These are phyloP conservation scores for Cubamyces sp. DNA, from an alignment of 768 basidiomycete genomes.

Conservation along the genomic window DNA sequence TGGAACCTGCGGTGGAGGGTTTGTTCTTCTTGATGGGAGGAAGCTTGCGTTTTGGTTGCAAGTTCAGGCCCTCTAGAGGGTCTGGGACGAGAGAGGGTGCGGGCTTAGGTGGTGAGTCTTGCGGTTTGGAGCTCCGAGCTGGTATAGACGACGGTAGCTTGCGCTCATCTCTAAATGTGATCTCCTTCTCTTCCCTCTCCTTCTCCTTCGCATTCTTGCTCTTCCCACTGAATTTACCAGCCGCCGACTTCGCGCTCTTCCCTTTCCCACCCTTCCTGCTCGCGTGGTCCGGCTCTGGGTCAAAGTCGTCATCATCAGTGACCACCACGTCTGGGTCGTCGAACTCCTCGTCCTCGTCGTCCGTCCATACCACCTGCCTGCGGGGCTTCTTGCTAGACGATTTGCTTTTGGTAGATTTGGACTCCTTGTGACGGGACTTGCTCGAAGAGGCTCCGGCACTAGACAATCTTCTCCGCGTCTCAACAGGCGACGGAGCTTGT, in stretches of 20 bases:
- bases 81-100: neutral
- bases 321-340: conserved; percentile 29
- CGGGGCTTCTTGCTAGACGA: conserved; percentile 18
- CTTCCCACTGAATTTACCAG: conserved; percentile 22
- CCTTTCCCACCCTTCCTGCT: conserved; percentile 34
- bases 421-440: conserved; percentile 15
- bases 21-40: conserved; percentile 75
- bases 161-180: conserved; percentile 48
- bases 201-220: conserved; percentile 35
- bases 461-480: neutral
- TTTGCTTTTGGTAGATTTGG: conserved; percentile 11
- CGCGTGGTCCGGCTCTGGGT: conserved; percentile 20
- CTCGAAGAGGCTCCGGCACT: conserved; percentile 3
- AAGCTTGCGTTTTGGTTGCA: conserved; percentile 65
- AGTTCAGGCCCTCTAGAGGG: conserved; percentile 28
- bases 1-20: conserved; percentile 30
- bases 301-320: conserved; percentile 33
- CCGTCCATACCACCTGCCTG: conserved; percentile 23
- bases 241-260: conserved; percentile 35
- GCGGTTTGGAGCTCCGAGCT: too few relatives aligned
- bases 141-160: conserved; percentile 30
- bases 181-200: conserved; percentile 39
- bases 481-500: conserved; percentile 7
- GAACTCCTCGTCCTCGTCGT: conserved; percentile 33
- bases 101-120: too few relatives aligned